Evolutionary conservation across 331 rosid species (phyloP).

Genomic region (Phaseolus coccineus): DNA sequence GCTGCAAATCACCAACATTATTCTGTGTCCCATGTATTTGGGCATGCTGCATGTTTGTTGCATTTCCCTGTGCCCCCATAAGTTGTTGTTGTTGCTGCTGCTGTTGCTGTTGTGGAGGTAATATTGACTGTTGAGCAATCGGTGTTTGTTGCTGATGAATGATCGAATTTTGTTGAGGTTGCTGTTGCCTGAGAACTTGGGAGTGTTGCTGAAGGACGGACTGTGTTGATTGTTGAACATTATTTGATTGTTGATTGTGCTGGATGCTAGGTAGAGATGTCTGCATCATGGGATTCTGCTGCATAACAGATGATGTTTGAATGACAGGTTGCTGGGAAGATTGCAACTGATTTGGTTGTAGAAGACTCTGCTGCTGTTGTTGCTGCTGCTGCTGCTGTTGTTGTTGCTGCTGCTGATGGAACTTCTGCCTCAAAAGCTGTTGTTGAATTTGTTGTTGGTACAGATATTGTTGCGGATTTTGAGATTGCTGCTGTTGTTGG

Average conservation of each 20-base stretch:
- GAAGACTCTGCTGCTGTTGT: conserved; percentile 73
- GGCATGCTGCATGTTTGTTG: conserved; percentile 74
- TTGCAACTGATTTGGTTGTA: conserved; percentile 83
- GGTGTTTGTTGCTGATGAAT: conserved; percentile 81
- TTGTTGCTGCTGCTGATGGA: conserved; percentile 59
- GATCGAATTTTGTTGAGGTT: conserved; percentile 65
- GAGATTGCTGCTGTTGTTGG: conserved; percentile 80
- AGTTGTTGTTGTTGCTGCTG: conserved; percentile 78
- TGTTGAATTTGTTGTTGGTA: conserved; percentile 60
- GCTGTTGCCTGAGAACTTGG: conserved; percentile 90
- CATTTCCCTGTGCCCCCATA: conserved; percentile 75
- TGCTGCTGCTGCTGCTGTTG: conserved; percentile 69
- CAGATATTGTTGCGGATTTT: conserved; percentile 65
- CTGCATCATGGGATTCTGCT: conserved; percentile 71
- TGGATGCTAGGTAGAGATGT: conserved; percentile 74
- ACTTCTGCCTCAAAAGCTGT: conserved; percentile 65
- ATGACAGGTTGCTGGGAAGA: conserved; percentile 83
- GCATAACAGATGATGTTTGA: conserved; percentile 79
- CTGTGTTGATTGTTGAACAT: conserved; percentile 74
- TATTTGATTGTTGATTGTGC: conserved; percentile 80
- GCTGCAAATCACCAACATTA: conserved; percentile 87
- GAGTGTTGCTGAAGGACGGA: conserved; percentile 88
- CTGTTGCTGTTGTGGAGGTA: conserved; percentile 77
- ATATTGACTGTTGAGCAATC: conserved; percentile 70
- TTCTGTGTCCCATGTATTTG: conserved; percentile 74